Conservation (phyloP, 768 basidiomycete genomes). For the Lanmaoa pseudosensibilis region DNA sequence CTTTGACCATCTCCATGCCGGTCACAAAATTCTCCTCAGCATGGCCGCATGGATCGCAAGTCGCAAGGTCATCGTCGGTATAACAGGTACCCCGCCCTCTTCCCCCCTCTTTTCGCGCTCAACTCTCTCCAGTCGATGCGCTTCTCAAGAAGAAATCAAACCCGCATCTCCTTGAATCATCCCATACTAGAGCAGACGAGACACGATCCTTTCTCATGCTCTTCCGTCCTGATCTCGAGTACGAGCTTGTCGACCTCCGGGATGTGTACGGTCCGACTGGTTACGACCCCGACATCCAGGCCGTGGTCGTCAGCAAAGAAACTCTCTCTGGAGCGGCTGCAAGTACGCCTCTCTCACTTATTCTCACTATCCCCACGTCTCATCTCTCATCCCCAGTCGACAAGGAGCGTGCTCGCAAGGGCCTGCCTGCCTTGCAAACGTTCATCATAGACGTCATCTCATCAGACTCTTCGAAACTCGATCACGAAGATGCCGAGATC, state of each 20-base stretch:
- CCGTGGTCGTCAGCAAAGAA: constrained; percentile 88
- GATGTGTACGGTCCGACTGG: constrained; percentile 94
- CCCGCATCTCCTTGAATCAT: constrained; percentile 61
- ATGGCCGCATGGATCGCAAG: constrained; percentile 84
- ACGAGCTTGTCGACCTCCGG: constrained; percentile 69
- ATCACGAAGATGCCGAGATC: constrained; percentile 63
- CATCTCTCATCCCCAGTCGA: constrained; percentile 50
- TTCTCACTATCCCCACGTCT: not conserved
- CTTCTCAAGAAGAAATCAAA: constrained; percentile 73
- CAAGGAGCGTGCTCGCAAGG: constrained; percentile 51
- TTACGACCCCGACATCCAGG: constrained; percentile 86
- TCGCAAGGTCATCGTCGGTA: constrained; percentile 83
- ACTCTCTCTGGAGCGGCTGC: constrained; percentile 73
- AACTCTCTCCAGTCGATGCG: constrained; percentile 53
- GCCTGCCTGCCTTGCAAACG: constrained; percentile 58
- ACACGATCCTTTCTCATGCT: constrained; percentile 70
- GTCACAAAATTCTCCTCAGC: constrained; percentile 94
- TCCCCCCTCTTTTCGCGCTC: constrained; percentile 7
- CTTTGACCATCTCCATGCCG: constrained; percentile 96
- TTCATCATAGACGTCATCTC: constrained; percentile 93
- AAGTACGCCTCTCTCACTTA: constrained; percentile 44
- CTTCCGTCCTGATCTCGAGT: constrained; percentile 63
- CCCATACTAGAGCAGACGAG: constrained; percentile 52
- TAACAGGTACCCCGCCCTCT: constrained; percentile 59
- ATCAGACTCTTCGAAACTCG: constrained; percentile 54